Conservation (phyloP, 179 eudicot species). For the Monotropa hypopitys region DNA sequence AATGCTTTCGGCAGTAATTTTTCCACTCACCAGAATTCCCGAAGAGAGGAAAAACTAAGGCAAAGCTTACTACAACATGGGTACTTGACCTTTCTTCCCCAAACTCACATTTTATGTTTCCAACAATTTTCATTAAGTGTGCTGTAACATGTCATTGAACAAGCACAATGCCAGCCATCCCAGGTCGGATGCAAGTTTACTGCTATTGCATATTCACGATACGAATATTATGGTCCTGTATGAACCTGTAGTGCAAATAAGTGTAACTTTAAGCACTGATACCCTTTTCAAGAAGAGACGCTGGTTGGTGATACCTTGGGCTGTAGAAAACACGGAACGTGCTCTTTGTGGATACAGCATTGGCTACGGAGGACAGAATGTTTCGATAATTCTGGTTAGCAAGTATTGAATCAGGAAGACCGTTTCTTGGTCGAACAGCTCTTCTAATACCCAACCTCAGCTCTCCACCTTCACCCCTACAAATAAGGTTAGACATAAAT, state of each 20-base stretch:
- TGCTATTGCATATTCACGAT: neutral
- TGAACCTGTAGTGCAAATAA: neutral
- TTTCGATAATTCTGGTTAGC: constrained; percentile 42
- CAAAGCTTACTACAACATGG: neutral
- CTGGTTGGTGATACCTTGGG: constrained; percentile 43
- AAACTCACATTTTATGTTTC: neutral
- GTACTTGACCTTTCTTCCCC: neutral
- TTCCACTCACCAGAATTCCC: neutral
- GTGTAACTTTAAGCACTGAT: neutral
- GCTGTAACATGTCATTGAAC: neutral
- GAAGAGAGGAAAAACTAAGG: neutral
- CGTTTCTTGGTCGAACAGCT: constrained; percentile 61
- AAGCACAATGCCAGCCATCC: constrained; percentile 1
- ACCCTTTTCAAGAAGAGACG: neutral
- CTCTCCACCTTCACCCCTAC: constrained; percentile 81
- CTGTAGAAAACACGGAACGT: constrained; percentile 57
- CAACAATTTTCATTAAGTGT: neutral
- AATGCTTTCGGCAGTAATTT: neutral
- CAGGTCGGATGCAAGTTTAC: neutral
- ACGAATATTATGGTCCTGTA: neutral
- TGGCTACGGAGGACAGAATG: constrained; percentile 45
- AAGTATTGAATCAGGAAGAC: constrained; percentile 47
- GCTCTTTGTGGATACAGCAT: constrained; percentile 54
- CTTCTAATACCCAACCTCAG: constrained; percentile 72
- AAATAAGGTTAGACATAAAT: constrained; percentile 4